These are phyloP conservation scores for Saccharum officinarum DNA, from an alignment of 176 grass and related monocot genomes.

Conservation along the genomic window DNA sequence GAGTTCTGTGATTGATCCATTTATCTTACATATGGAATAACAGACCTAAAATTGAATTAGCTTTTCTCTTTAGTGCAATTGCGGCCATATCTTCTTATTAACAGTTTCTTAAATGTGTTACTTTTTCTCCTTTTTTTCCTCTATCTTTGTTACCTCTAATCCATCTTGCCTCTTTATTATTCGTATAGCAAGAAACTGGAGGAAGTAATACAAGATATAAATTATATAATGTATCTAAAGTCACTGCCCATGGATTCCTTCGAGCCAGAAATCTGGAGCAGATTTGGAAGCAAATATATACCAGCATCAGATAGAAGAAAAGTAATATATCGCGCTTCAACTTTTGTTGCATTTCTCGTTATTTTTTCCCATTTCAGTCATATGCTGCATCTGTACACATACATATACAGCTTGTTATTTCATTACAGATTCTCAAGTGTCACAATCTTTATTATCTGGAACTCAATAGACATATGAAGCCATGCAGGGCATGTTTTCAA, in stretches of 20 bases:
- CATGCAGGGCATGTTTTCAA: background rate
- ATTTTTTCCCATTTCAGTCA: constrained; percentile 12
- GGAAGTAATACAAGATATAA: constrained; percentile 35
- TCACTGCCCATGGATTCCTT: constrained; percentile 48
- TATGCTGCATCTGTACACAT: background rate
- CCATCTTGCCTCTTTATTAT: constrained; percentile 28
- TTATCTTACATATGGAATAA: background rate
- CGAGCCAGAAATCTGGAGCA: constrained; percentile 54
- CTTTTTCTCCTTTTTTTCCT: background rate
- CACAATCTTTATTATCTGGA: background rate
- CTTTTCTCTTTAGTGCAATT: background rate
- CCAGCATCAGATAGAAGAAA: constrained; percentile 52
- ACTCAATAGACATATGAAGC: background rate
- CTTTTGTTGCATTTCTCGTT: background rate
- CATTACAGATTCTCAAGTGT: too few relatives aligned
- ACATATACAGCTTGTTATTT: background rate
- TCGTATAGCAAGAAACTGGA: constrained; percentile 61
- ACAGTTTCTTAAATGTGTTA: too few relatives aligned
- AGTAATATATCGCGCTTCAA: constrained; percentile 24
- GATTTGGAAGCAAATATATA: constrained; percentile 34
- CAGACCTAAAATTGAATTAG: background rate
- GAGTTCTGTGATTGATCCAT: background rate
- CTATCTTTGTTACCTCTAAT: constrained; percentile 12
- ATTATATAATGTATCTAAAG: constrained; percentile 46
- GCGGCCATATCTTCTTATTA: too few relatives aligned